Evolutionary conservation across 2,329 filamentous ascomycete species (phyloP).

Genomic region (Exophiala oligosperma): DNA sequence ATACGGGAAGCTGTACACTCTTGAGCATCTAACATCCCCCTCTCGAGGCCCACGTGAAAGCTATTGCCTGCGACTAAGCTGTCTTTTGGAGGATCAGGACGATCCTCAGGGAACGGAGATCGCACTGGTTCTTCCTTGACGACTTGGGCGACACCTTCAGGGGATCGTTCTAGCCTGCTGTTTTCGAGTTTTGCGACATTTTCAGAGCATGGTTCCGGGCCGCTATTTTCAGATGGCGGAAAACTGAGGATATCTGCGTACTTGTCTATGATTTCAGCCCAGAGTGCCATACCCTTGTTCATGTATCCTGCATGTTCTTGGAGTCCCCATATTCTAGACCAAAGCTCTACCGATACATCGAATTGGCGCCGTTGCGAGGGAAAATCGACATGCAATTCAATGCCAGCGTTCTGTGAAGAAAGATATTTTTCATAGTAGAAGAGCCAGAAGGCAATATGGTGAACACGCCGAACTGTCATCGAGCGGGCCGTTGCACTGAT

Average conservation of each 20-base stretch:
- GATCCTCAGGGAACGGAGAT: neutral
- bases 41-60: neutral
- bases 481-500: neutral
- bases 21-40: neutral
- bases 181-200: too few species aligned
- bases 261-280: too few species aligned
- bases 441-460: neutral
- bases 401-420: neutral
- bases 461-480: neutral
- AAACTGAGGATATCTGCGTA: too few species aligned
- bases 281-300: too few species aligned
- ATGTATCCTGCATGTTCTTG: neutral
- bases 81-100: neutral
- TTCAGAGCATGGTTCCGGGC: too few species aligned
- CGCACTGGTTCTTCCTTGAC: neutral
- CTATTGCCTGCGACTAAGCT: neutral
- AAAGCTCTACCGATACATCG: neutral
- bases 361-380: neutral
- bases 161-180: too few species aligned
- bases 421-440: slow-evolving; percentile 3
- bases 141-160: neutral
- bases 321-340: neutral
- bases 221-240: too few species aligned
- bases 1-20: neutral
- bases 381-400: neutral